Percentiles rank a stretch among this genome's conserved stretches.
phyloP scores from a whole-genome alignment of 2,329 filamentous ascomycete genomes.

The Zymoseptoria passerinii region DNA sequence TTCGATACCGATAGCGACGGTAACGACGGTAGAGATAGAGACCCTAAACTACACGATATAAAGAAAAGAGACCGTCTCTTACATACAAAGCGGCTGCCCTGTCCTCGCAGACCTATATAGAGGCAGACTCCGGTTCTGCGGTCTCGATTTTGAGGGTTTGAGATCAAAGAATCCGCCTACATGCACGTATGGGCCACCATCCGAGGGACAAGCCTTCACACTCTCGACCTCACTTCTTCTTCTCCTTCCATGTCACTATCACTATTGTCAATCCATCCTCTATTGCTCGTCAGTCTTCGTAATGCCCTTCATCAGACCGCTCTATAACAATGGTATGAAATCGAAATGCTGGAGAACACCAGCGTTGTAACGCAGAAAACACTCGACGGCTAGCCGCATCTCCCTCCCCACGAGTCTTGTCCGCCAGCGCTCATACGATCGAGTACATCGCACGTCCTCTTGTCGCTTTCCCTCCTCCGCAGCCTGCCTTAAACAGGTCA shows the following conservation, averaged over 20 bases:
- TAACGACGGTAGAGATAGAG: too few species aligned
- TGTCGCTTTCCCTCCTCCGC: not conserved
- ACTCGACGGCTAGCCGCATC: not conserved
- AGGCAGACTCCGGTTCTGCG: too few species aligned
- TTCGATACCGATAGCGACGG: too few species aligned
- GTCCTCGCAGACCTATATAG: too few species aligned
- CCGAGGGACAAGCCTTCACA: not conserved
- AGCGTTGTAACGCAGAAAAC: not conserved
- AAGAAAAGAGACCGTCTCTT: too few species aligned
- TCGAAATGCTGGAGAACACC: too few species aligned
- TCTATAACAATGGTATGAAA: too few species aligned
- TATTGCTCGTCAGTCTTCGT: not conserved
- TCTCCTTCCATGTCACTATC: not conserved
- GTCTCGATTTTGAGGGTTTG: too few species aligned
- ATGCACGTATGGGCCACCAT: too few species aligned
- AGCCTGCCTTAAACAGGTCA: not conserved
- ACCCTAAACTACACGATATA: too few species aligned
- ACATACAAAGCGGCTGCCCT: too few species aligned
- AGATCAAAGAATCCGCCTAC: too few species aligned
- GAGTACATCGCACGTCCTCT: not conserved
- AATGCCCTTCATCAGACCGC: not conserved
- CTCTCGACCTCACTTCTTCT: not conserved
- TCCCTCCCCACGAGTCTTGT: not conserved
- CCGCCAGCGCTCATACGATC: not conserved
- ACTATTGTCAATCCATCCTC: not conserved